Conservation (phyloP, 495 filamentous ascomycete genomes). For the Usnea hakonensis region DNA sequence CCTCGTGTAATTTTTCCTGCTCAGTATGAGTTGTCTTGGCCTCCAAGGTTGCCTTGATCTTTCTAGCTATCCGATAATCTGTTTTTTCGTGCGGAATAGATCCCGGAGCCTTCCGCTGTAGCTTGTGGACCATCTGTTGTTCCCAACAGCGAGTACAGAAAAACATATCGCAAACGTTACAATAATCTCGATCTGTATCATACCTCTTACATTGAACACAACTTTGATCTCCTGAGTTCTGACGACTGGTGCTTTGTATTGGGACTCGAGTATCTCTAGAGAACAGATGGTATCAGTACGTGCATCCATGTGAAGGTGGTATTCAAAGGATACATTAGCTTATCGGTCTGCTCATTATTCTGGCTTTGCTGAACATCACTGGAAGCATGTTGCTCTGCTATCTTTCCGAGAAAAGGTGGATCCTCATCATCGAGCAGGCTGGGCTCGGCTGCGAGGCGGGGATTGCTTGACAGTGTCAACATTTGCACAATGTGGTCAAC, state of each 20-base stretch:
- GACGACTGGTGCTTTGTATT: not conserved
- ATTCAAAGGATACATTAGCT: not conserved
- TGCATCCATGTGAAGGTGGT: not conserved
- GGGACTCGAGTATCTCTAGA: not conserved
- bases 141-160: slow-evolving; percentile 12
- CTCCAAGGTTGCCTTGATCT: slow-evolving; percentile 9
- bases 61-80: slow-evolving; percentile 2
- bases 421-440: slow-evolving; percentile 9
- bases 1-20: slow-evolving; percentile 17
- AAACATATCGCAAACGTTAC: slow-evolving; percentile 6
- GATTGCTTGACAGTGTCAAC: not conserved
- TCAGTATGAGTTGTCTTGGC: slow-evolving; percentile 13
- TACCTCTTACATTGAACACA: not conserved
- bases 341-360: not conserved
- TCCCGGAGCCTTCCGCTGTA: slow-evolving; percentile 3
- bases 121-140: not conserved
- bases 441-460: not conserved
- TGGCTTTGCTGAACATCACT: not conserved
- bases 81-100: slow-evolving; percentile 23
- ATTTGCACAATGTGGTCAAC: too few relatives aligned
- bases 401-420: not conserved
- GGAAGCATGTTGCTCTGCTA: not conserved
- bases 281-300: not conserved
- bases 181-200: slow-evolving; percentile 2
- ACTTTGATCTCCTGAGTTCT: slow-evolving; percentile 4